Conservation (phyloP, 2,329 filamentous ascomycete genomes). For the Trichoderma arundinaceum region DNA sequence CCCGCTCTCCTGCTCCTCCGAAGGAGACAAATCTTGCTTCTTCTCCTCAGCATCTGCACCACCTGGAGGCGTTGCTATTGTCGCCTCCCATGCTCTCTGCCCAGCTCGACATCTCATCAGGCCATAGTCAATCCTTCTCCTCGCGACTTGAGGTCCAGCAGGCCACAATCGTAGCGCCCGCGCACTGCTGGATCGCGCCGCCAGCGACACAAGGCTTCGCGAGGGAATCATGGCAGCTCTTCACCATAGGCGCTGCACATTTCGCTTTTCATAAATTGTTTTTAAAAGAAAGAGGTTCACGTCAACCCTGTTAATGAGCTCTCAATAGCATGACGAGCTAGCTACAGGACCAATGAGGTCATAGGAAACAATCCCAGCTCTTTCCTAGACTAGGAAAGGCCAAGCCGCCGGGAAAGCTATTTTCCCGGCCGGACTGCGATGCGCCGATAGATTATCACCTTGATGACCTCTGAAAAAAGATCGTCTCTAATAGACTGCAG, state of each 20-base stretch:
- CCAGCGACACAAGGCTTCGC: conserved; percentile 37
- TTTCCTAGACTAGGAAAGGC: conserved; percentile 31
- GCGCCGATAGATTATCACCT: too few relatives aligned
- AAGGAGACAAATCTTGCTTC: conserved; percentile 44
- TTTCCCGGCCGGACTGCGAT: conserved; percentile 35
- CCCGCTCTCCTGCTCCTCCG: conserved; percentile 70
- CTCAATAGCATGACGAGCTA: conserved; percentile 17
- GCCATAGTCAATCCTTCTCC: conserved; percentile 6
- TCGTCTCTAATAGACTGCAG: neutral
- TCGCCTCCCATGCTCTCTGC: conserved; percentile 39
- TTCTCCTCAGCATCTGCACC: conserved; percentile 60
- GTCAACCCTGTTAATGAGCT: conserved; percentile 2
- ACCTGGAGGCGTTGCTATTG: conserved; percentile 25
- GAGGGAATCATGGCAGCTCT: conserved; percentile 40
- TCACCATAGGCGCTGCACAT: conserved; percentile 10
- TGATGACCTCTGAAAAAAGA: neutral
- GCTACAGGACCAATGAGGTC: conserved; percentile 35
- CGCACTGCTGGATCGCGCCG: conserved; percentile 29
- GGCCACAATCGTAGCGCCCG: conserved; percentile 23
- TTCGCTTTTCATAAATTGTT: conserved; percentile 31
- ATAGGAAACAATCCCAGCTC: conserved; percentile 27
- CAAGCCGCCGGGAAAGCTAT: conserved; percentile 38
- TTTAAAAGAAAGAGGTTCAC: neutral
- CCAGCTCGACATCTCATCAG: conserved; percentile 19
- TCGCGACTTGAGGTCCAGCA: neutral